These are phyloP conservation scores for Orbilia brochopaga DNA, from an alignment of 2,329 filamentous ascomycete species.

Conservation along the genomic window DNA sequence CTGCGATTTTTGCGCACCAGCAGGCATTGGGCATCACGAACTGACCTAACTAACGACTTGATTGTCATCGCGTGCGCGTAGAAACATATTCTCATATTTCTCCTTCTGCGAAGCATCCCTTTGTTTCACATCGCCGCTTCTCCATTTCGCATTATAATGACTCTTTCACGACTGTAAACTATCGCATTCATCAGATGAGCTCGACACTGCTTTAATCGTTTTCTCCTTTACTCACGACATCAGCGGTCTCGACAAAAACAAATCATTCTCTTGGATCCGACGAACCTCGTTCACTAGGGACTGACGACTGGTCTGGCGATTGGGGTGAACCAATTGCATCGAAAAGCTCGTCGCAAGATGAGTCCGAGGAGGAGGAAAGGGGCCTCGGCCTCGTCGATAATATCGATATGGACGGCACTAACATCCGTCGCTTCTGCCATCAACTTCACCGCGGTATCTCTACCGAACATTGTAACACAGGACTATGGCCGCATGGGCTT, in stretches of 20 bases:
- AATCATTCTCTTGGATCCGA: not conserved
- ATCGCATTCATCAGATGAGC: slow-evolving; percentile 35
- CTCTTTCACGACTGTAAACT: slow-evolving; percentile 29
- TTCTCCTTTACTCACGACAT: not conserved
- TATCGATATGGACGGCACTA: slow-evolving; percentile 43
- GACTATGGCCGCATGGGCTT: slow-evolving; percentile 47
- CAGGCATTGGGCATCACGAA: slow-evolving; percentile 3
- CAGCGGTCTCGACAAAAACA: not conserved
- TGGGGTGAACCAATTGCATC: slow-evolving; percentile 31
- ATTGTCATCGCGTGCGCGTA: slow-evolving; percentile 18
- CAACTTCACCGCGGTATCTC: slow-evolving; percentile 39
- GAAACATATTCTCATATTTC: slow-evolving; percentile 16
- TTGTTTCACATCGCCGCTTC: slow-evolving; percentile 1
- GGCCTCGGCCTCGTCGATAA: slow-evolving; percentile 37
- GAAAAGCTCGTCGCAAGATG: slow-evolving; percentile 31
- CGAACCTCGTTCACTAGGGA: not conserved
- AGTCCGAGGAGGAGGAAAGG: slow-evolving; percentile 43
- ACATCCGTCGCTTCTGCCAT: slow-evolving; percentile 35
- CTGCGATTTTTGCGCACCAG: slow-evolving; percentile 9
- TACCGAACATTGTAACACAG: slow-evolving; percentile 31
- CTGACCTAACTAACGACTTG: slow-evolving; percentile 34
- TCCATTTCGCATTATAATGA: slow-evolving; percentile 39
- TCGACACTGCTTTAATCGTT: slow-evolving; percentile 28
- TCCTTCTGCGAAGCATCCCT: slow-evolving; percentile 13
- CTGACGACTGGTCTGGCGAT: slow-evolving; percentile 7